Evolutionary conservation across 2,329 filamentous ascomycete species (phyloP), one percentile per base, ranked within the genome.

Genomic region (Trichoderma sp.): DNA sequence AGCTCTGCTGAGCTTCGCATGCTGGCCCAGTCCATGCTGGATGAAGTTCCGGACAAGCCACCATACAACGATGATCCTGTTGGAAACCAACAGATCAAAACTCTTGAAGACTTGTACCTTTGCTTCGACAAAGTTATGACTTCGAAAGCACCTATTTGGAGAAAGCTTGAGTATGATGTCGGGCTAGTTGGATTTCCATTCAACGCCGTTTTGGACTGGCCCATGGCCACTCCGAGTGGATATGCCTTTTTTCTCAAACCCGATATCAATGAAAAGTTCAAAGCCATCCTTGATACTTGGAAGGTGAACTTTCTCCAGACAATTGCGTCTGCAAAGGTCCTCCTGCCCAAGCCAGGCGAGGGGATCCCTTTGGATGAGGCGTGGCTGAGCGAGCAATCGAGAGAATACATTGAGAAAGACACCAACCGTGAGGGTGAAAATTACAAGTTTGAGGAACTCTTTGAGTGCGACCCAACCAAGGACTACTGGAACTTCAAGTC

Each of bases 171-270:
- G 2, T 45, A 53, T 7, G 69, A 67, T 4, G 25, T 71, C 25
- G 82, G 83, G 0, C 76, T 87, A 70, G 82, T 87, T 25, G 86
- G 86, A 0, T 76, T 86, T 4, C 86, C 86, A 0, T 83, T 89
- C 74, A 84, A 85, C 67, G 86, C 84, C 0, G 78, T 89, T 9
- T 76, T 89, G 10, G 84, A 87, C 71, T 89, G 84, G 80, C 84
- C 86, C 0, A 88, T 89, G 86, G 82, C 79, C 3, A 88, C 84
- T 0, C 78, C 79, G 0, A 82, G 79, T 32, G 87, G 87, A 0
- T 83, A 82, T 64, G 83, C 84, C 0, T 84, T 84, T 39, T 89
- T 88, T 72, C 78, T 86, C 0, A 80, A 83, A 45, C 76, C 79
- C 0, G 80, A 84, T 0, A 82, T 88, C 68, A 88, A 88, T 70